phyloP scores from a whole-genome alignment of 1,139 yeast genomes.

The Geotrichum candidum region DNA sequence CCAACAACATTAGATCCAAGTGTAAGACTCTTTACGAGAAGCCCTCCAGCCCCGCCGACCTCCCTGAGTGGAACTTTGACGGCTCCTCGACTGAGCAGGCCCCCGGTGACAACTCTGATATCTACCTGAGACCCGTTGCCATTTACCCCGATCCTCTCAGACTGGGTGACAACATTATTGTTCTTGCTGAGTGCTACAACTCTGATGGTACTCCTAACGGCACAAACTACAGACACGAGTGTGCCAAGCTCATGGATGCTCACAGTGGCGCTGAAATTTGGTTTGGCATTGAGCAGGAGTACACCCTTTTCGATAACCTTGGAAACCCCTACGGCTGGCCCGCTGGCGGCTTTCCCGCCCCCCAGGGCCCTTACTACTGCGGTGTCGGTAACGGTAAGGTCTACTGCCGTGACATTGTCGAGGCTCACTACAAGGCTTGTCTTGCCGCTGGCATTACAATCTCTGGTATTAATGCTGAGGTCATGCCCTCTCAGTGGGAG shows the following conservation, averaged over 20 bases:
- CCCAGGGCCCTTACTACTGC: conserved; percentile 99
- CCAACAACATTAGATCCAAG: conserved; percentile 89
- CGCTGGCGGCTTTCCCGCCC: conserved; percentile 99
- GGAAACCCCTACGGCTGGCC: conserved; percentile 98
- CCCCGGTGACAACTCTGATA: conserved; percentile 95
- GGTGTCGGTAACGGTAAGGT: conserved; percentile 99
- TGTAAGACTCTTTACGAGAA: conserved; percentile 74
- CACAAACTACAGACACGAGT: conserved; percentile 96
- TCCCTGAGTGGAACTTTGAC: conserved; percentile 99
- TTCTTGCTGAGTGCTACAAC: conserved; percentile 95
- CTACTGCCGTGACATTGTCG: conserved; percentile 95
- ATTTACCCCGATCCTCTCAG: conserved; percentile 96
- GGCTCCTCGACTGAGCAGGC: conserved; percentile 99
- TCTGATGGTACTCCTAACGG: conserved; percentile 98
- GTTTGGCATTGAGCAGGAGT: conserved; percentile 99
- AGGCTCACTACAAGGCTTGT: conserved; percentile 98
- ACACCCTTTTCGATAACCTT: conserved; percentile 87
- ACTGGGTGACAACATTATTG: conserved; percentile 93
- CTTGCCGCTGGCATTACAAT: conserved; percentile 82
- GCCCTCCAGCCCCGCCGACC: conserved; percentile 70
- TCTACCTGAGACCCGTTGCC: conserved; percentile 89
- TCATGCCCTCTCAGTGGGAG: conserved; percentile 99
- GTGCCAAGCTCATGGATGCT: conserved; percentile 92
- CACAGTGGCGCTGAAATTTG: conserved; percentile 81
- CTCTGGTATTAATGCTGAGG: conserved; percentile 98